Base-by-base conservation (phyloP, 768 basidiomycete genomes). In the Phaffia australis region DNA sequence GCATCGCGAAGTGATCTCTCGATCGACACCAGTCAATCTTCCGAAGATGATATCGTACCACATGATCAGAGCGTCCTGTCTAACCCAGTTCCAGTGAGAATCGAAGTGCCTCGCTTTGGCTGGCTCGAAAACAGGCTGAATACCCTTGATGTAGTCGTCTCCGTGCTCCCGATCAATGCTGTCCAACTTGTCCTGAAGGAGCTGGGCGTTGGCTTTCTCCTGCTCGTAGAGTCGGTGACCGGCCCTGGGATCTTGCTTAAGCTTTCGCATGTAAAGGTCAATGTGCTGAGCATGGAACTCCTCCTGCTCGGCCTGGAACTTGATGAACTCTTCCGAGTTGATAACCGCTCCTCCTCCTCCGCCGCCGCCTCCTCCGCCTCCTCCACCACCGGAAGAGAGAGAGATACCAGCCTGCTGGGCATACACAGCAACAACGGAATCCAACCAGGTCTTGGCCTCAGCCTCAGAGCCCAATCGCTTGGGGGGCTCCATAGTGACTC, bases 51-150 rank as follows among this genome's bases (percentile, higher is more conserved):
- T 95, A 76, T 98, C 94, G 77, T 93, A 97, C 79, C 86, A 98
- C 90, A 99, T 93, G 68, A 90, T 80, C 30, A 98, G 81, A 19
- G 92, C 90, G 69, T 95, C 93, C 79, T 99, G 95, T 68, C 94
- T 86, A 55, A 87, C 94, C 95, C 95, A 99, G 75, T 99, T 99
- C 95, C 94, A 99, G 7, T 88, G 91, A 1, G 94, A 98, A 75
- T 98, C 93, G 80, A 99, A 98, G 75, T 87, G 92, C 56, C 95
- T 88, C 16, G 93, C 95, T 78, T 99, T 98, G 73, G 97, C 81
- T 2, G 89, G 86, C 73, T 94, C 89, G 77, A 99, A 99, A 66
- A 83, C 81, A 14, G 95, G 95, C 73, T 93, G 88, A 69, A 98
- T 93, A 54, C 95, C 95, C 42, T 93, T 87, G 68, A 98, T 80